Conservation (phyloP, 2,329 filamentous ascomycete species). For the Trichophyton equinum region DNA sequence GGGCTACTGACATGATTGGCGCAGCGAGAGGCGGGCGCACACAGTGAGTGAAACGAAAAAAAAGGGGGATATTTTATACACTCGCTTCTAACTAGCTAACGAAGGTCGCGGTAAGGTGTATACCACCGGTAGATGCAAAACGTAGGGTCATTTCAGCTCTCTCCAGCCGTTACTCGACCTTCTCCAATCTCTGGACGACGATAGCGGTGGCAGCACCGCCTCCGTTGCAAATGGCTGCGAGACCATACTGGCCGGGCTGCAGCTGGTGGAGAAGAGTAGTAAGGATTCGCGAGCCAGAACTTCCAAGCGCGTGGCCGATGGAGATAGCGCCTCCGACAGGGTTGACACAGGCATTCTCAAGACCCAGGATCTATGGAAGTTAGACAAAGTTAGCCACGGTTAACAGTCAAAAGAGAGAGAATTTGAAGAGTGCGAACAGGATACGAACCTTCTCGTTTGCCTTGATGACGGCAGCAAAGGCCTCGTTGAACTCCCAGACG, state of each 20-base stretch:
- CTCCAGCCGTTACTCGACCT: conserved; percentile 24
- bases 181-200: conserved; percentile 71
- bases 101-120: background rate
- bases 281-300: conserved; percentile 82
- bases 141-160: background rate
- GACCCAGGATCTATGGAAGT: conserved; percentile 54
- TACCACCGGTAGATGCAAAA: background rate
- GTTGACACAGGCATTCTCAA: conserved; percentile 71
- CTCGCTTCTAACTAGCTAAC: background rate
- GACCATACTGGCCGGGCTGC: conserved; percentile 83
- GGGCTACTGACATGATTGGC: background rate
- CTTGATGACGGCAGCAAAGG: conserved; percentile 89
- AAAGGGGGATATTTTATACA: background rate
- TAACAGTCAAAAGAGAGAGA: background rate
- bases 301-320: conserved; percentile 80
- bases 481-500: conserved; percentile 97
- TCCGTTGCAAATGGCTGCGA: conserved; percentile 93
- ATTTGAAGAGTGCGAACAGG: background rate
- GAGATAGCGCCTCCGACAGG: conserved; percentile 83
- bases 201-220: conserved; percentile 85
- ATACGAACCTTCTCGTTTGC: conserved; percentile 70
- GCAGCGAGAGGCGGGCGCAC: background rate
- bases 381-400: background rate
- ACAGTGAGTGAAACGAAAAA: background rate
- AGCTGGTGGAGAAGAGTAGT: conserved; percentile 85